Conservation (phyloP, 768 basidiomycete species). For the Chalciporus piperatus region DNA sequence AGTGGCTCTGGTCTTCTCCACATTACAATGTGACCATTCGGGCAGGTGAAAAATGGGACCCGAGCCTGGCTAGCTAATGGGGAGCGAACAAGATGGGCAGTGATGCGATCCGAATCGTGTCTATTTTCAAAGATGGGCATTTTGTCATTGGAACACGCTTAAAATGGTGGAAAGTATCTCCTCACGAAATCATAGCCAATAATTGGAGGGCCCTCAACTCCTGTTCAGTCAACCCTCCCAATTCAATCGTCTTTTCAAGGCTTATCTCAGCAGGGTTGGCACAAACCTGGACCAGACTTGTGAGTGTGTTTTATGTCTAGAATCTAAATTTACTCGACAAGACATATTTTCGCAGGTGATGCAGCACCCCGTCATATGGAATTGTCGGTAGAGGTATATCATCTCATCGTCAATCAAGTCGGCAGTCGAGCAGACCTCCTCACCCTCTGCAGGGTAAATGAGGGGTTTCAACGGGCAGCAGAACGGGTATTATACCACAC, state of each 20-base stretch:
- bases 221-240: not conserved
- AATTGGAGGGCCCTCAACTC: not conserved
- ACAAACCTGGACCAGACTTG: slow-evolving; percentile 1
- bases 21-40: no score
- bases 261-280: not conserved
- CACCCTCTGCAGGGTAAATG: slow-evolving; percentile 56
- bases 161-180: slow-evolving; percentile 9
- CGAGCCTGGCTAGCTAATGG: no score
- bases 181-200: not conserved
- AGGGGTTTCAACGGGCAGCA: slow-evolving; percentile 49
- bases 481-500: slow-evolving; percentile 62
- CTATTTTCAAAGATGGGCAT: not conserved
- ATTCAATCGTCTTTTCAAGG: not conserved
- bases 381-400: slow-evolving; percentile 56
- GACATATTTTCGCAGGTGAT: slow-evolving; percentile 28
- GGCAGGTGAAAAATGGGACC: no score
- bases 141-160: slow-evolving; percentile 6
- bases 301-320: slow-evolving; percentile 4
- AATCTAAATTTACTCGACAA: not conserved
- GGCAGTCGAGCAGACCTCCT: slow-evolving; percentile 53
- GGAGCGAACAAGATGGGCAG: no score
- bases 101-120: no score
- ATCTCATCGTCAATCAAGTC: slow-evolving; percentile 53
- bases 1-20: no score
- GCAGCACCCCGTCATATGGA: slow-evolving; percentile 47